phyloP scores from a whole-genome alignment of 345 rosid genomes.

The Camelina neglecta region DNA sequence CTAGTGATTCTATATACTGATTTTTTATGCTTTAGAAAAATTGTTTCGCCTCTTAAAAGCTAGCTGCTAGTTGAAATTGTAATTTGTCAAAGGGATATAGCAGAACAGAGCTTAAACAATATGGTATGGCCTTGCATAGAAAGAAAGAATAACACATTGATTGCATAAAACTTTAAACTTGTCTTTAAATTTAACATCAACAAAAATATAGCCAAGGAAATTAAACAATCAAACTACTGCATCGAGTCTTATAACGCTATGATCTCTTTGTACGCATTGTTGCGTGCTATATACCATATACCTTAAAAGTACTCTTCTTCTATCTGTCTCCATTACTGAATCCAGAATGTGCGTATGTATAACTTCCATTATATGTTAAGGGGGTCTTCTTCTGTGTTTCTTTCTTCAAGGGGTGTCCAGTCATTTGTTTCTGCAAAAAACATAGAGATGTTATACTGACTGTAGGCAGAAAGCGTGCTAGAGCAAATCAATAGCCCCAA shows the following conservation, averaged over 20 bases:
- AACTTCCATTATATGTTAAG: constrained; percentile 55
- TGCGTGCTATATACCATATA: constrained; percentile 35
- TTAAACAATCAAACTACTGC: constrained; percentile 21
- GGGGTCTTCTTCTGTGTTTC: constrained; percentile 75
- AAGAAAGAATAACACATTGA: constrained; percentile 19
- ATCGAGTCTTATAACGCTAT: constrained; percentile 15
- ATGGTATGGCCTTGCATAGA: constrained; percentile 25
- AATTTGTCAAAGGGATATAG: not conserved
- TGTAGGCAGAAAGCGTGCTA: constrained; percentile 8
- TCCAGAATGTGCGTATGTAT: constrained; percentile 26
- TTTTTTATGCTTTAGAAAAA: no score
- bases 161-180: constrained; percentile 16
- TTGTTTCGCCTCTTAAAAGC: not conserved
- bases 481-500: constrained; percentile 19
- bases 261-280: constrained; percentile 31
- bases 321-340: constrained; percentile 37
- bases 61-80: not conserved
- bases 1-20: not conserved
- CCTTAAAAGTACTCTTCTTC: constrained; percentile 15
- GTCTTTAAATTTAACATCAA: constrained; percentile 20
- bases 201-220: constrained; percentile 24
- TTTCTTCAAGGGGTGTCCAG: constrained; percentile 59
- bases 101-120: constrained; percentile 20
- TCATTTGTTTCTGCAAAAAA: constrained; percentile 64
- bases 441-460: constrained; percentile 3